A percentile compares a stretch with the other conserved stretches of the same genome.
Conservation (phyloP, 352 stramenopile genomes). For the Globisporangium nunn region DNA sequence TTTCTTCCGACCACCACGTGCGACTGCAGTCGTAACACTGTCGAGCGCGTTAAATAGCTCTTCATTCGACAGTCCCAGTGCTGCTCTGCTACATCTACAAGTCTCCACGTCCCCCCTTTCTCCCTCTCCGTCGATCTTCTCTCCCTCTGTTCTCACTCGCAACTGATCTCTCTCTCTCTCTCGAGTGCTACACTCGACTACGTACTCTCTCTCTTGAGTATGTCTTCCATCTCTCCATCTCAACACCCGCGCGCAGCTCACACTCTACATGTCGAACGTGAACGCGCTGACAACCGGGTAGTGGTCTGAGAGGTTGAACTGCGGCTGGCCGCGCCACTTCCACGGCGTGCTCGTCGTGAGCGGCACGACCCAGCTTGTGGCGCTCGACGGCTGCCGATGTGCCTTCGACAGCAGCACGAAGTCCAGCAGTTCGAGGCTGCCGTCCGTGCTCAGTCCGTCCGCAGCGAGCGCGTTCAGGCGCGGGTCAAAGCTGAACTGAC, state of each 20-base stretch:
- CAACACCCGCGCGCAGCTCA: no score
- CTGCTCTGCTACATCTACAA: not conserved
- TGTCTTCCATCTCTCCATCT: no score
- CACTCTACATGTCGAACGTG: conserved; percentile 59
- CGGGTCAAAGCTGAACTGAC: conserved; percentile 65
- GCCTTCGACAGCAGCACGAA: conserved; percentile 58
- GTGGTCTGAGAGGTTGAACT: conserved; percentile 76
- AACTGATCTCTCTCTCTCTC: not conserved
- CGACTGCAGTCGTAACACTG: not conserved
- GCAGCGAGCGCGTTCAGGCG: conserved; percentile 60
- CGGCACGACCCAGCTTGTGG: conserved; percentile 56
- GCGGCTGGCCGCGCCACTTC: conserved; percentile 47
- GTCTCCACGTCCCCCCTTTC: not conserved
- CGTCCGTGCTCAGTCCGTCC: conserved; percentile 62
- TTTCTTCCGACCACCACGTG: no score
- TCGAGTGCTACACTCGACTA: no score
- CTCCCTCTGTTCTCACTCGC: not conserved
- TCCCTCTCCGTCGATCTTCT: not conserved
- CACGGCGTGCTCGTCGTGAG: conserved; percentile 42
- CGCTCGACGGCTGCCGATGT: conserved; percentile 46
- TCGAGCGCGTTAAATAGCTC: not conserved
- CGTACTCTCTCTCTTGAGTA: not conserved
- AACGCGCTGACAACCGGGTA: conserved; percentile 69
- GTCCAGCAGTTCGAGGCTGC: conserved; percentile 65
- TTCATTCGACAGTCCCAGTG: not conserved